A percentile compares a stretch with the other conserved stretches of the same genome.
Conservation (phyloP, 2,329 filamentous ascomycete genomes). For the Claviceps paspali region DNA sequence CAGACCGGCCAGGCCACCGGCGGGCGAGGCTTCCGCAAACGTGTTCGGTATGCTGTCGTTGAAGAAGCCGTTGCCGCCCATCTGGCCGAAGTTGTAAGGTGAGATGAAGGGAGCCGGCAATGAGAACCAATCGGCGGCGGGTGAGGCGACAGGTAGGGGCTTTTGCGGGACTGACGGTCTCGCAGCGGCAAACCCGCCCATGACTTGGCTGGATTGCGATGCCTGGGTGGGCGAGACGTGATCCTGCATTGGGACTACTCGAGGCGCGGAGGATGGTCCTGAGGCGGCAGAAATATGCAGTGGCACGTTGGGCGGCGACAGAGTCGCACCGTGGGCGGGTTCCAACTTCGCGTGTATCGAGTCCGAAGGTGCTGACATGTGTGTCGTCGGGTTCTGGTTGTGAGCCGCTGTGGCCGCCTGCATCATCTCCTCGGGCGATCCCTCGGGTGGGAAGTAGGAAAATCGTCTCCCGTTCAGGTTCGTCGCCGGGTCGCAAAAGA, state of each 20-base stretch:
- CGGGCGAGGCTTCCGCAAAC: constrained; percentile 15
- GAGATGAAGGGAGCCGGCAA: constrained; percentile 37
- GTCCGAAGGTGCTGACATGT: constrained; percentile 29
- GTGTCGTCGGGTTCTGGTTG: constrained; percentile 17
- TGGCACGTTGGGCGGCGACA: constrained; percentile 24
- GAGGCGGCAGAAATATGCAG: too few relatives aligned
- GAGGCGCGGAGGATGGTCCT: constrained; percentile 13
- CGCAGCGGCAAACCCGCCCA: constrained; percentile 12
- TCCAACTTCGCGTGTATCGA: constrained; percentile 19
- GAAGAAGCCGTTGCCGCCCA: constrained; percentile 25
- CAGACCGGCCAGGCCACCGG: constrained; percentile 11
- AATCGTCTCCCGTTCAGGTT: constrained; percentile 41
- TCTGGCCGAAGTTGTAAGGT: constrained; percentile 32
- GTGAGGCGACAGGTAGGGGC: constrained; percentile 26
- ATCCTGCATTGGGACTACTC: constrained; percentile 12
- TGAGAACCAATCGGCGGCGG: constrained; percentile 37
- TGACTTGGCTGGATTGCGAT: constrained; percentile 3
- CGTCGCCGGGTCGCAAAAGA: constrained; percentile 44
- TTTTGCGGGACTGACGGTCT: constrained; percentile 26
- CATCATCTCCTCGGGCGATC: constrained; percentile 19
- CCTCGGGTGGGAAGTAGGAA: constrained; percentile 49
- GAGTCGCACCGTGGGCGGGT: constrained; percentile 15
- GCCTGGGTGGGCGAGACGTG: constrained; percentile 19
- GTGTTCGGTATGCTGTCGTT: constrained; percentile 18
- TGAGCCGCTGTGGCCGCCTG: constrained; percentile 14